phyloP scores from a whole-genome alignment of 2,329 filamentous ascomycete species.

The Xylaria sp. region DNA sequence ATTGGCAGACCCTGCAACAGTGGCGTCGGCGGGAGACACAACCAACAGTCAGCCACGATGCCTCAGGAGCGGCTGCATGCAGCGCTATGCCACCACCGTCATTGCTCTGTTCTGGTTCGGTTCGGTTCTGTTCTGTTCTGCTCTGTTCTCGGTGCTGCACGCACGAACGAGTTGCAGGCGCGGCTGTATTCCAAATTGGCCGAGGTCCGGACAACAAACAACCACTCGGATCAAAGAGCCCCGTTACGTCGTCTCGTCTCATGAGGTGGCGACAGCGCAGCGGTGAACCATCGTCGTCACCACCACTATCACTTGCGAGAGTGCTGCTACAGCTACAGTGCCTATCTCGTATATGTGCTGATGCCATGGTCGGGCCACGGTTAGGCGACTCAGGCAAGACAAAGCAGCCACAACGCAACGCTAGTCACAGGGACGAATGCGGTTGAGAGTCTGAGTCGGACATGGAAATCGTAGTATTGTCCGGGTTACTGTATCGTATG shows the following conservation, averaged over 20 bases:
- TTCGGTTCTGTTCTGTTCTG: too few species aligned
- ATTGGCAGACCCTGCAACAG: conserved; percentile 31
- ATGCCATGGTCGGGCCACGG: neutral
- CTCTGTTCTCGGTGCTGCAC: too few species aligned
- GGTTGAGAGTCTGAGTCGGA: conserved; percentile 7
- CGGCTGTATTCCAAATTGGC: conserved; percentile 35
- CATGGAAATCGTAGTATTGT: conserved; percentile 5
- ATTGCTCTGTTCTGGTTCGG: conserved; percentile 19
- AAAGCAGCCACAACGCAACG: conserved; percentile 19
- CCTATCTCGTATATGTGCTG: conserved; percentile 9
- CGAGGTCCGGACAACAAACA: conserved; percentile 21
- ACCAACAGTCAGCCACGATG: conserved; percentile 29
- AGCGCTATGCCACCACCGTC: conserved; percentile 24
- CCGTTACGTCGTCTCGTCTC: conserved; percentile 4
- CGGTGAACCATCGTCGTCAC: neutral
- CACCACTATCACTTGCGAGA: neutral
- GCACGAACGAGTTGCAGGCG: conserved; percentile 16
- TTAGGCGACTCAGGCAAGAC: conserved; percentile 7
- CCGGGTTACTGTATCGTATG: neutral
- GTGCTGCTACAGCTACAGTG: conserved; percentile 11
- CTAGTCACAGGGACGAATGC: conserved; percentile 16
- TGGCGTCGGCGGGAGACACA: conserved; percentile 33
- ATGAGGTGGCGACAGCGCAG: conserved; percentile 2
- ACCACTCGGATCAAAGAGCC: conserved; percentile 28
- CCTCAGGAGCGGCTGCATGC: conserved; percentile 26